Conservation (phyloP, 352 stramenopile species). For the Globisporangium uncinulatum region DNA sequence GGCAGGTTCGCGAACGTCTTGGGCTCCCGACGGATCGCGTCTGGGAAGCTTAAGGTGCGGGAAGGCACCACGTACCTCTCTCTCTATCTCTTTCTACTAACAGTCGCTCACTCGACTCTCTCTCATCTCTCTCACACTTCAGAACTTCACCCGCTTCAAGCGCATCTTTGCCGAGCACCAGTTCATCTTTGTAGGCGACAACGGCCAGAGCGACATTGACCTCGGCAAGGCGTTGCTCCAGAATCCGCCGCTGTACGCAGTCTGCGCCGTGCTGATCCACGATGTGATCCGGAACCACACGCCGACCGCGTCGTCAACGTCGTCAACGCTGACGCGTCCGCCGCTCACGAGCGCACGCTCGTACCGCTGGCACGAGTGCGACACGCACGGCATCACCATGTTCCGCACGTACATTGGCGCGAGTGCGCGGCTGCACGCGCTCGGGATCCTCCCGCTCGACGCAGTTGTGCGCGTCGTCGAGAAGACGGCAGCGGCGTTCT, state of each 20-base stretch:
- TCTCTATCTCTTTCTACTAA: neutral
- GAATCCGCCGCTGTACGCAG: slow-evolving; percentile 42
- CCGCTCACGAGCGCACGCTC: slow-evolving; percentile 20
- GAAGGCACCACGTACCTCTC: neutral
- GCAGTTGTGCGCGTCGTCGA: slow-evolving; percentile 57
- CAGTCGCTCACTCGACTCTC: neutral
- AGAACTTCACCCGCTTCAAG: slow-evolving; percentile 77
- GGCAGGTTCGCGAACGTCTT: slow-evolving; percentile 57
- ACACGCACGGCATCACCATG: slow-evolving; percentile 53
- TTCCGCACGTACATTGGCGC: slow-evolving; percentile 82
- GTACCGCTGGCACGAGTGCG: slow-evolving; percentile 63
- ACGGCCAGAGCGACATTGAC: slow-evolving; percentile 78
- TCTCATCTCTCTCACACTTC: neutral
- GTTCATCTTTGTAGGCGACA: slow-evolving; percentile 81
- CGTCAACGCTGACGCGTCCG: neutral
- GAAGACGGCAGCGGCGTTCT: slow-evolving; percentile 48
- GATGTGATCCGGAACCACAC: slow-evolving; percentile 79
- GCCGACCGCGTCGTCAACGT: neutral
- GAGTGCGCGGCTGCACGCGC: slow-evolving; percentile 43
- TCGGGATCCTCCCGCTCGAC: slow-evolving; percentile 42
- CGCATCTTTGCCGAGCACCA: slow-evolving; percentile 65
- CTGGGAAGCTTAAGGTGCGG: slow-evolving; percentile 56
- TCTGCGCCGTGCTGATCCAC: slow-evolving; percentile 69
- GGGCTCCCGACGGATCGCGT: slow-evolving; percentile 58
- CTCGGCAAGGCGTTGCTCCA: slow-evolving; percentile 63